phyloP scores from a whole-genome alignment of 1,284 basidiomycete species.

The Exobasidium rhododendri region DNA sequence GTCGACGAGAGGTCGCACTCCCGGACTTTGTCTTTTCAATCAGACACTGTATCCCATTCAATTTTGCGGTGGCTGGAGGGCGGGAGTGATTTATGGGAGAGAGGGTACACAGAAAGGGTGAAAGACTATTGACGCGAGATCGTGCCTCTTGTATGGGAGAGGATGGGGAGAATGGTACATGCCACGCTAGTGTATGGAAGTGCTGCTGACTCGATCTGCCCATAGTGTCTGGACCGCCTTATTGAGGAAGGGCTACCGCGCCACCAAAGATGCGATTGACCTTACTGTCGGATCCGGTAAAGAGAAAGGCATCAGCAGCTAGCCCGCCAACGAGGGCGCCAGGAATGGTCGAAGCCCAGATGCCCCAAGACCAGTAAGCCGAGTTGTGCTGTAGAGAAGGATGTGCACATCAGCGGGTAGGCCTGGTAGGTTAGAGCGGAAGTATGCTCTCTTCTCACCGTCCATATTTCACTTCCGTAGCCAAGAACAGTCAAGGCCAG shows the following conservation, averaged over 20 bases:
- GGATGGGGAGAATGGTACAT: too few species aligned
- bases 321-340: conserved; percentile 53
- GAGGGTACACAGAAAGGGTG: neutral
- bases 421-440: neutral
- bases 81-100: neutral
- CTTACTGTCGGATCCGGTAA: conserved; percentile 50
- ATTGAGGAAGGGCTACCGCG: neutral
- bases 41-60: neutral
- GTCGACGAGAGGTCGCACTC: too few species aligned
- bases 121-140: neutral
- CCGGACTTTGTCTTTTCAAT: too few species aligned
- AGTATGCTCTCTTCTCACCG: conserved; percentile 18
- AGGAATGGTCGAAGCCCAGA: conserved; percentile 49
- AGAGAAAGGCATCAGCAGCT: conserved; percentile 54
- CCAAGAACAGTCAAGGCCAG: conserved; percentile 59
- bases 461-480: conserved; percentile 60
- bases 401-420: neutral
- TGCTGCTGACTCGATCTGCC: too few species aligned
- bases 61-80: neutral
- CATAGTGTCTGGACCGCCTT: too few species aligned
- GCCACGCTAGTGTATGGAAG: too few species aligned
- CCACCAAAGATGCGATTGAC: conserved; percentile 24
- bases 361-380: conserved; percentile 76
- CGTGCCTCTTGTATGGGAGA: too few species aligned
- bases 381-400: conserved; percentile 55